phyloP scores from a whole-genome alignment of 768 basidiomycete species.

The Termitomyces sp. region DNA sequence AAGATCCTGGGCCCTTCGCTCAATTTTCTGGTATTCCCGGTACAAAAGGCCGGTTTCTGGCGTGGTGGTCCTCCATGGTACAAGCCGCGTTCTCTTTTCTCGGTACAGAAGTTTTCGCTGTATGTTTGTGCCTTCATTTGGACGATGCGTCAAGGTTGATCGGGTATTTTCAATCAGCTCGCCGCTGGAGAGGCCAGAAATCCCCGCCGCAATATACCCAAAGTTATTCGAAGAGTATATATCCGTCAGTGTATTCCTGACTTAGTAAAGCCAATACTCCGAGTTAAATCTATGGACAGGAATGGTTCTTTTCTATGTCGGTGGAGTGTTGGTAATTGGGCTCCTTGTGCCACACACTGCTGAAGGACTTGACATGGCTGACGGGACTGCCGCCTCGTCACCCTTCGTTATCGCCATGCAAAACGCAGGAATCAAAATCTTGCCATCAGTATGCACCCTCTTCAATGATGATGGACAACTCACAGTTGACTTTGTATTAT shows the following conservation, averaged over 20 bases:
- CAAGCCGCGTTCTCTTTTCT: slow-evolving; percentile 92
- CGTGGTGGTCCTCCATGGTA: slow-evolving; percentile 56
- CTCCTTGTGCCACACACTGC: slow-evolving; percentile 79
- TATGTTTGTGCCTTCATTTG: slow-evolving; percentile 21
- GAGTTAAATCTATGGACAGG: too few species aligned
- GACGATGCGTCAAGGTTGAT: not conserved
- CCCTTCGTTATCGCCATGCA: slow-evolving; percentile 91
- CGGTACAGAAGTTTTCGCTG: slow-evolving; percentile 91
- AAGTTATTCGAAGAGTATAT: slow-evolving; percentile 69
- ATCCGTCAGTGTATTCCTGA: slow-evolving; percentile 42
- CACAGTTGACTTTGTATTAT: not conserved
- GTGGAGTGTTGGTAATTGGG: slow-evolving; percentile 72
- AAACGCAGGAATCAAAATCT: slow-evolving; percentile 77
- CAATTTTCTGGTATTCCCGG: slow-evolving; percentile 67
- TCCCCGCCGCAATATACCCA: slow-evolving; percentile 62
- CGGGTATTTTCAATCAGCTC: slow-evolving; percentile 42
- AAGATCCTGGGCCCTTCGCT: slow-evolving; percentile 82
- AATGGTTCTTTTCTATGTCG: not conserved
- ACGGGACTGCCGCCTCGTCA: slow-evolving; percentile 66
- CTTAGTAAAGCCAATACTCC: slow-evolving; percentile 14
- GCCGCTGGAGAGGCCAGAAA: slow-evolving; percentile 88
- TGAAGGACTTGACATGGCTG: slow-evolving; percentile 43
- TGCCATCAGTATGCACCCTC: slow-evolving; percentile 76
- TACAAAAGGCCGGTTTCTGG: slow-evolving; percentile 67
- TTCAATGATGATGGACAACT: too few species aligned